Percentiles rank a stretch among this genome's conserved stretches.
These are phyloP conservation scores for Heterococcus sp. DNA, from an alignment of 108 stramenopile species.

Conservation along the genomic window DNA sequence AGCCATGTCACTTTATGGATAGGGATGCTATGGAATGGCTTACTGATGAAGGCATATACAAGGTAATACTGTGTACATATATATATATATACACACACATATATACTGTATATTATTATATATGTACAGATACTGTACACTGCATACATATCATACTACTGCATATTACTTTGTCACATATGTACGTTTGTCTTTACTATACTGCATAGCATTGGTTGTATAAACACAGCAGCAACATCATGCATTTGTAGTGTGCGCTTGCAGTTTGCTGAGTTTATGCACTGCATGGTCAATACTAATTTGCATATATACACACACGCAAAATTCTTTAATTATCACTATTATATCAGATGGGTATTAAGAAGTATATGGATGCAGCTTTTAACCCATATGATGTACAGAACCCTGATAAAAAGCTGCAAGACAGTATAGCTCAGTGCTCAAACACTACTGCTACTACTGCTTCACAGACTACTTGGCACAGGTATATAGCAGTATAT, in stretches of 20 bases:
- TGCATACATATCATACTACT: no score
- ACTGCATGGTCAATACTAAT: no score
- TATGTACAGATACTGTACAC: no score
- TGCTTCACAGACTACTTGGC: conserved; percentile 58
- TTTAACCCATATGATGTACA: conserved; percentile 40
- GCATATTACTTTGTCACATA: no score
- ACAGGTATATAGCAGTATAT: neutral
- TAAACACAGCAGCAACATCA: no score
- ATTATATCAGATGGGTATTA: conserved; percentile 52
- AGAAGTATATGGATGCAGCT: conserved; percentile 39
- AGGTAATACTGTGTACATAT: conserved; percentile 8
- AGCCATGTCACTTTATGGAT: conserved; percentile 49
- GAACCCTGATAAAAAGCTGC: conserved; percentile 39
- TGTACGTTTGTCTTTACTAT: no score
- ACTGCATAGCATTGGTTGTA: no score
- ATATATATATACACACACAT: neutral
- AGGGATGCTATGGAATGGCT: conserved; percentile 56
- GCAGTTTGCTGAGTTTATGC: no score
- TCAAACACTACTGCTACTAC: conserved; percentile 28
- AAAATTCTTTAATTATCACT: no score
- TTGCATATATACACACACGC: no score
- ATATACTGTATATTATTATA: no score
- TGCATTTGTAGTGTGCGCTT: no score
- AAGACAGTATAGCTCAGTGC: conserved; percentile 40
- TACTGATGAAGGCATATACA: conserved; percentile 53